phyloP scores from a whole-genome alignment of 1,284 basidiomycete species.

The Tilletia indica region DNA sequence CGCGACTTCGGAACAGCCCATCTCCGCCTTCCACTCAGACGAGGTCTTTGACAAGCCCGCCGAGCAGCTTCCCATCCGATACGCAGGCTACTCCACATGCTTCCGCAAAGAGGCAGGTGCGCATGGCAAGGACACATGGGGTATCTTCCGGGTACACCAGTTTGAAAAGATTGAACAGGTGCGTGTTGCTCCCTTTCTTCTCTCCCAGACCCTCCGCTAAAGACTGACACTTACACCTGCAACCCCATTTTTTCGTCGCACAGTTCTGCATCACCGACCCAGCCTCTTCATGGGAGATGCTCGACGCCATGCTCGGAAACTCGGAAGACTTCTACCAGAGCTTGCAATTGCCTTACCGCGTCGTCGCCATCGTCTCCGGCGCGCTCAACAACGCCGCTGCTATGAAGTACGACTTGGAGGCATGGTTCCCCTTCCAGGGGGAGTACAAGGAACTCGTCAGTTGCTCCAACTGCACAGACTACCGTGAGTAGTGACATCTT shows the following conservation, averaged over 20 bases:
- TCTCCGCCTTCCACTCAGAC: constrained; percentile 89
- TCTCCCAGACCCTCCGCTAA: neutral
- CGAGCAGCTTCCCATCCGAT: constrained; percentile 80
- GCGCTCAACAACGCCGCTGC: constrained; percentile 94
- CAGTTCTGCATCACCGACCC: constrained; percentile 93
- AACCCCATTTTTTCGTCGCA: neutral
- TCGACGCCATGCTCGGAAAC: constrained; percentile 84
- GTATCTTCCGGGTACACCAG: constrained; percentile 99
- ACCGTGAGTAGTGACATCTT: constrained; percentile 35
- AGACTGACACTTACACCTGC: neutral
- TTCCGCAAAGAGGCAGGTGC: constrained; percentile 99
- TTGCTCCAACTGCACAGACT: constrained; percentile 60
- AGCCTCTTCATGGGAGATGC: constrained; percentile 78
- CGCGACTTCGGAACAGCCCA: constrained; percentile 96
- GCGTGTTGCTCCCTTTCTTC: constrained; percentile 26
- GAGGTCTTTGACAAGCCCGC: constrained; percentile 96
- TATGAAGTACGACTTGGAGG: constrained; percentile 96
- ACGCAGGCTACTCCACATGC: constrained; percentile 77
- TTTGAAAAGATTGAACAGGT: constrained; percentile 94
- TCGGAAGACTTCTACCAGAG: constrained; percentile 95
- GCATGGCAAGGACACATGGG: constrained; percentile 97
- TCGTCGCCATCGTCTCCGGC: constrained; percentile 94
- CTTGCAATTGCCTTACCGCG: constrained; percentile 82
- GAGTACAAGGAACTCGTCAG: constrained; percentile 79
- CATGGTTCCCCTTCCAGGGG: constrained; percentile 98